Base-by-base conservation (phyloP, 495 filamentous ascomycete genomes). In the Friedmanniomyces simplex region DNA sequence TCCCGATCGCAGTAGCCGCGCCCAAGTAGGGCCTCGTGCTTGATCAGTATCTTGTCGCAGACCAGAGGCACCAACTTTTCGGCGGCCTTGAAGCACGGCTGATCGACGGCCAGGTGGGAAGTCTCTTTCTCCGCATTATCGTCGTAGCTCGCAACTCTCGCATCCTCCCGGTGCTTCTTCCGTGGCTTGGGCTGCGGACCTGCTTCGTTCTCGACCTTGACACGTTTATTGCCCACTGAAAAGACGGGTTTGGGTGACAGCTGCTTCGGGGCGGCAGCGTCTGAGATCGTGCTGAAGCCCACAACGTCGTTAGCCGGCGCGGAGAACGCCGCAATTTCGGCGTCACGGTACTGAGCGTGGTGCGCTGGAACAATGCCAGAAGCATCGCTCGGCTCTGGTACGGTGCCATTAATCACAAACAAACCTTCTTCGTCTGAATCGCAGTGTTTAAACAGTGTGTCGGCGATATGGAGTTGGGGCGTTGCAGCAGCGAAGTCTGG, bases 71-170 rank as follows among this genome's bases (percentile, higher is more conserved):
- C 45, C 20, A 50, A n/a, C 4, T 22, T 21, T 43, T 57, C 55
- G 2, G 36, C 20, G 10, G 6, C 20, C 12, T 25, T 28, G 47
- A 57, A 57, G 34, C 20, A 14, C 5, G 43, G 47, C 18, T 57
- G 55, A 20, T 50, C 48, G 7, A 57, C 42, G 5, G 55, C 55
- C 2, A 50, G 28, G 3, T 42, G 47, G 5, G 55, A 43, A n/a
- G 42, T 43, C 4, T 43, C 30, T 37, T 51, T 43, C 12, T 20
- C 21, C 3, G 4, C 43, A 26, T 13, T 11, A n/a, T 37, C 34
- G 30, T 56, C 42, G 30, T 56, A 56, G 2, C 20, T n/a, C 16
- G n/a, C 16, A 16, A 56, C 42, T 36, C 18, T 54, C 20, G 21
- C 36, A 18, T 47, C 18, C 16, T 24, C 18, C 21, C 18, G 16